These are phyloP conservation scores for Elsinoe australis DNA, from an alignment of 2,329 filamentous ascomycete genomes.

Conservation along the genomic window DNA sequence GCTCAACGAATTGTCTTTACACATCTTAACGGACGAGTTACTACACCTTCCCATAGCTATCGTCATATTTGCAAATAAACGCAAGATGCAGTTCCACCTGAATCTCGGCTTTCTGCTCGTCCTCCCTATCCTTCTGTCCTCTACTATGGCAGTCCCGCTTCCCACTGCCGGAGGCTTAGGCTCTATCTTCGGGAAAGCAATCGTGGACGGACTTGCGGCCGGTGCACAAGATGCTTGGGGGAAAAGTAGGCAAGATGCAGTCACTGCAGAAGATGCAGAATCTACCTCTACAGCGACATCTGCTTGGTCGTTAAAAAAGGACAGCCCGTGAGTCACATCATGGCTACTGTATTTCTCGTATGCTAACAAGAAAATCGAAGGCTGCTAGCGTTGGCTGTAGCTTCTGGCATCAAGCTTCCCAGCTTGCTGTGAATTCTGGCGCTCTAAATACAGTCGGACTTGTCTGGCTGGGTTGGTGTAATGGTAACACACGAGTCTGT, in stretches of 20 bases:
- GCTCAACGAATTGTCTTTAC: no score
- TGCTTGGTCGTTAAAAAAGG: background rate
- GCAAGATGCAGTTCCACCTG: background rate
- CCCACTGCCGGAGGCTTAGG: background rate
- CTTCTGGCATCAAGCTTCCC: constrained; percentile 4
- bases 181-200: background rate
- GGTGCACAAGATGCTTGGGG: constrained; percentile 1
- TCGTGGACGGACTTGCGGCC: background rate
- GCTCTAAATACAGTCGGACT: no score
- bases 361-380: background rate
- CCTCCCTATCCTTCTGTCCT: background rate
- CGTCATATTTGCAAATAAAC: background rate
- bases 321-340: background rate
- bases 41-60: background rate
- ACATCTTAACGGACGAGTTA: no score
- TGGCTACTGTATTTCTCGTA: background rate
- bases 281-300: background rate
- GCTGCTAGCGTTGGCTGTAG: background rate
- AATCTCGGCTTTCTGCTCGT: constrained; percentile 2
- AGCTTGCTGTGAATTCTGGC: no score
- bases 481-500: no score
- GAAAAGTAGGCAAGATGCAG: background rate
- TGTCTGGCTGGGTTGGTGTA: no score
- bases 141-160: background rate
- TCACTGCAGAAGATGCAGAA: background rate